Evolutionary conservation across 371 early-diverging fungal genomes (phyloP), one percentile per base, ranked within the genome.

Genomic region (Syncephalastrum contaminatum): DNA sequence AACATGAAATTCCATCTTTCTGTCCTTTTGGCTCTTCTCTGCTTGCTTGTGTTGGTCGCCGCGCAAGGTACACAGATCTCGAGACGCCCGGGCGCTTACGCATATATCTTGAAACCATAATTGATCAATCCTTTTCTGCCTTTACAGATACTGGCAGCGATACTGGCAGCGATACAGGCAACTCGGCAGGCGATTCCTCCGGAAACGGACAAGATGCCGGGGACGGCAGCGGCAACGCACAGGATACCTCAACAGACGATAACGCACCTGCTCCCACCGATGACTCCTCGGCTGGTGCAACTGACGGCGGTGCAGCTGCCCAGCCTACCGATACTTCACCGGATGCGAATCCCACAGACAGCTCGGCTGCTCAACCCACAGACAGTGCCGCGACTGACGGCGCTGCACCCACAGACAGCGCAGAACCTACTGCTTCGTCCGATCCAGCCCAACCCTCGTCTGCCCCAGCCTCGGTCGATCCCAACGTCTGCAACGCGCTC

Each of bases 401-500:
- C 27, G 36, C 49, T 13, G 43, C 43, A 12, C 44, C 55, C 22
- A 18, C 47, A 20, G 20, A 24, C 10, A 16, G 39, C 4, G 18
- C 47, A 13, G 24, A 1, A 15, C 56, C 36, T 22, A 30, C 47
- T 19, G 43, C 16, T 8, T 4, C 43, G 14, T 30, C 21, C 12
- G 14, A 18, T 15, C 14, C 53, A 3, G 49, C 24, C 5, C 24
- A 27, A 8, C 10, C 51, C 16, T 16, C 51, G 12, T 30, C 51
- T 22, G 41, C 51, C 15, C 51, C 49, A 2, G 51, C 24, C 22
- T n/a, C 36, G 1, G 58, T 58, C 1, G 40, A 55, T 46, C 5
- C 27, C 40, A 42, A 46, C 20, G 60, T 62, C 14, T 79, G 80
- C 46, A 43, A 52, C 7, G 70, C 69, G 16, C 49, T 79, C 1